These are phyloP conservation scores for Delphinella strobiligena DNA, from an alignment of 2,329 filamentous ascomycete genomes.

Conservation along the genomic window DNA sequence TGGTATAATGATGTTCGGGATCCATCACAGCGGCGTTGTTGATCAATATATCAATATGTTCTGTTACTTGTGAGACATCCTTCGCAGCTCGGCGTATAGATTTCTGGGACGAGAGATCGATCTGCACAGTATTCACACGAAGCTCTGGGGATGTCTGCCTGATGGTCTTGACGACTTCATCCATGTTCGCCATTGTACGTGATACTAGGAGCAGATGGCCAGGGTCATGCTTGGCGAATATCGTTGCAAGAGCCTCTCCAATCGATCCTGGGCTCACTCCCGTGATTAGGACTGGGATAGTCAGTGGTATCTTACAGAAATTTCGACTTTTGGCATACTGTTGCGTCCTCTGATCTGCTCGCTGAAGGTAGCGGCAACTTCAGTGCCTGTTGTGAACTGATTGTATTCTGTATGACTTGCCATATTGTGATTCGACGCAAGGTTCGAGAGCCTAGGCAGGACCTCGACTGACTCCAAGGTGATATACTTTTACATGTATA, in stretches of 20 bases:
- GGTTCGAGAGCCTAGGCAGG: too few species aligned
- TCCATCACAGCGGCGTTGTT: conserved; percentile 33
- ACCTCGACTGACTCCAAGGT: too few species aligned
- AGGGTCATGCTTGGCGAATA: conserved; percentile 23
- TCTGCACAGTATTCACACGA: conserved; percentile 15
- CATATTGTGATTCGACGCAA: conserved; percentile 12
- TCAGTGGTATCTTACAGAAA: too few species aligned
- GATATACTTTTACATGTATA: too few species aligned
- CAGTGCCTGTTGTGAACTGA: conserved; percentile 17
- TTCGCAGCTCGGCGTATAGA: conserved; percentile 22
- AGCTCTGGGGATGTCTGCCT: conserved; percentile 11
- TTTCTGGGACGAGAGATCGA: conserved; percentile 23
- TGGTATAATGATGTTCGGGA: conserved; percentile 16
- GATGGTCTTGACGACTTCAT: conserved; percentile 17
- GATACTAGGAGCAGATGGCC: conserved; percentile 28
- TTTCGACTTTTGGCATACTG: too few species aligned
- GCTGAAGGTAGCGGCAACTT: conserved; percentile 20
- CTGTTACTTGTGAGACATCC: conserved; percentile 15
- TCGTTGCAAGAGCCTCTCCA: conserved; percentile 23
- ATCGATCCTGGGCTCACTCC: conserved; percentile 27
- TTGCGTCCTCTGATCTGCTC: conserved; percentile 18
- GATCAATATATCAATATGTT: conserved; percentile 28
- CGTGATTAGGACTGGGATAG: conserved; percentile 21
- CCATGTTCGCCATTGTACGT: conserved; percentile 22
- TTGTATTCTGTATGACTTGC: conserved; percentile 13